Base-by-base conservation (phyloP, 2,329 filamentous ascomycete genomes). In the Venturia oleaginea region DNA sequence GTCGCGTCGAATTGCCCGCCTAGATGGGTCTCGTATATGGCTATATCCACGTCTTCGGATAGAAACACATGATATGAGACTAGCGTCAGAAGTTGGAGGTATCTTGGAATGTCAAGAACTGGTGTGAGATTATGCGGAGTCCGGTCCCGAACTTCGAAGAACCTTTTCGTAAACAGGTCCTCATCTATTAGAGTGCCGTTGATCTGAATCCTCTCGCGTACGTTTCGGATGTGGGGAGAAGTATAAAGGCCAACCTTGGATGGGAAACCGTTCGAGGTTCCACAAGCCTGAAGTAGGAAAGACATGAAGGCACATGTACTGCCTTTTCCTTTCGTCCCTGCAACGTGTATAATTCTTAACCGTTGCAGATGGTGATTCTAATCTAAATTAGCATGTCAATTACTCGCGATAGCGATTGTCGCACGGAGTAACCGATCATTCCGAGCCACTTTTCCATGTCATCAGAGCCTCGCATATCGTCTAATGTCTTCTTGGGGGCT, bases 291-390 rank as follows among this genome's bases (percentile, higher is more conserved):
- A 19, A 97, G 84, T 77, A 97, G 85, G 65, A 88, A 86, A 15
- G 90, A 90, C 27, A 96, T 78, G 75, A 93, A 90, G 64, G 90
- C 86, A 76, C 92, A 96, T 74, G 96, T 92, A 34, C 92, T 94
- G 67, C 94, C 94, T 79, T 99, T 99, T 76, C 94, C 94, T 75
- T 99, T 99, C 67, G 94, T 99, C 67, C 94, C 94, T 51, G 91
- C 92, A 64, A 99, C 91, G 74, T 99, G 94, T 67, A 99, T 87
- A 54, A 92, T 90, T 70, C 87, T 88, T 67, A 88, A 71, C 11
- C 72, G 76, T 68, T 86, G 78, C 68, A 88, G 81, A 65, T 87
- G 84, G 17, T 22, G n/a, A 27, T 48, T 48, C 43, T 48, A 22
- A 15, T 48, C 22, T 27, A 48, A 10, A 13, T 48, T 15, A 48